phyloP scores from a whole-genome alignment of 148 eudicot species.

The Fallopia convolvulus region DNA sequence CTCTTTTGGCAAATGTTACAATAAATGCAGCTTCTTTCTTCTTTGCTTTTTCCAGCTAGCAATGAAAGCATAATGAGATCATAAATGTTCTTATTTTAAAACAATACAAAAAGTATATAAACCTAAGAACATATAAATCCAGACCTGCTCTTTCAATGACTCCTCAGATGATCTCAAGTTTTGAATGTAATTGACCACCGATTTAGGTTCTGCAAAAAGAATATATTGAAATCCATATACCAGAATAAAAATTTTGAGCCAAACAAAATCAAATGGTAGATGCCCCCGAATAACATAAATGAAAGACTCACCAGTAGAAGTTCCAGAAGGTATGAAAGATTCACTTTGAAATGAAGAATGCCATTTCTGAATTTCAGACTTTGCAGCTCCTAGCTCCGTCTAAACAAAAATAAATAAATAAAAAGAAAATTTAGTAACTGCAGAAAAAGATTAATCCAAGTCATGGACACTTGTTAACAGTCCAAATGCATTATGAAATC shows the following conservation, averaged over 20 bases:
- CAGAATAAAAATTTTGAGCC: not conserved
- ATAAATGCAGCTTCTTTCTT: conserved; percentile 98
- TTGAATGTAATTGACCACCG: conserved; percentile 69
- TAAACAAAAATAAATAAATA: conserved; percentile 15
- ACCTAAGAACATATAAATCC: not conserved
- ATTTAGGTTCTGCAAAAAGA: conserved; percentile 55
- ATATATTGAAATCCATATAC: not conserved
- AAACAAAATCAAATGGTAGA: not conserved
- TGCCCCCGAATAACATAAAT: not conserved
- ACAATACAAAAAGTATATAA: not conserved
- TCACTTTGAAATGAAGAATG: conserved; percentile 77
- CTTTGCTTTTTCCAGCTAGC: conserved; percentile 89
- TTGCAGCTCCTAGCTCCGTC: conserved; percentile 79
- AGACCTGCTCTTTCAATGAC: conserved; percentile 84
- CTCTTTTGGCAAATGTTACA: conserved; percentile 91
- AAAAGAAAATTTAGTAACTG: not conserved
- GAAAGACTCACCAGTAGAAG: conserved; percentile 52
- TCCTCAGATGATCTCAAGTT: conserved; percentile 79
- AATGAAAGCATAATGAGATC: conserved; percentile 14
- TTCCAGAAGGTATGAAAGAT: conserved; percentile 60
- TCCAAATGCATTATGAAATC: not conserved
- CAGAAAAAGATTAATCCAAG: not conserved
- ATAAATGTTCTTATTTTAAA: not conserved
- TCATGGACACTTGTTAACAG: not conserved
- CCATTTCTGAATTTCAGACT: conserved; percentile 90